These are phyloP conservation scores for Mayamaea pseudoterrestris DNA, from an alignment of 108 stramenopile species.

Conservation along the genomic window DNA sequence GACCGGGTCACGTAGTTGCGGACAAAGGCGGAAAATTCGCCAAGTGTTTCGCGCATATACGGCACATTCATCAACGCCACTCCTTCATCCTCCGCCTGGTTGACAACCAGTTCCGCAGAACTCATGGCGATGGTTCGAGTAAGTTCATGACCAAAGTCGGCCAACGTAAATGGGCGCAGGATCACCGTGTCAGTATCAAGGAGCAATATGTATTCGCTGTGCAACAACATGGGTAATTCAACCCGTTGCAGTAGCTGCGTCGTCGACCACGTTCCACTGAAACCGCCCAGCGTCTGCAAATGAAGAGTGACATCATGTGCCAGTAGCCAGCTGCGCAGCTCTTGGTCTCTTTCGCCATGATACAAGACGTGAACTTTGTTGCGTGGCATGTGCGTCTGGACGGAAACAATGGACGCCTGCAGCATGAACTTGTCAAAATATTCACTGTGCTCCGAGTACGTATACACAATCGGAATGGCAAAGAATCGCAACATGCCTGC, in stretches of 20 bases:
- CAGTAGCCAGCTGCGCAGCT: slow-evolving; percentile 3
- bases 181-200: slow-evolving; percentile 12
- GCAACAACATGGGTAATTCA: slow-evolving; percentile 5
- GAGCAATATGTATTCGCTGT: slow-evolving; percentile 4
- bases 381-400: slow-evolving; percentile 1
- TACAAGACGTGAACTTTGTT: slow-evolving; percentile 8
- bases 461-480: slow-evolving; percentile 9
- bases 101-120: not conserved
- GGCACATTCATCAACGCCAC: slow-evolving; percentile 7
- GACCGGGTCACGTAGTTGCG: not conserved
- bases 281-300: not conserved
- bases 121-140: slow-evolving; percentile 5
- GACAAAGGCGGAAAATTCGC: not conserved
- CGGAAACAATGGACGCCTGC: slow-evolving; percentile 3
- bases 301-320: too few relatives aligned
- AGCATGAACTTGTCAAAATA: not conserved
- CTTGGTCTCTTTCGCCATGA: slow-evolving; percentile 3
- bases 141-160: slow-evolving; percentile 8
- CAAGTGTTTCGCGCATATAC: not conserved
- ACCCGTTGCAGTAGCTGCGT: too few relatives aligned
- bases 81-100: not conserved
- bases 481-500: slow-evolving; percentile 3
- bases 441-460: slow-evolving; percentile 3
- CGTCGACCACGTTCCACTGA: not conserved
- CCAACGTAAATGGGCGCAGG: slow-evolving; percentile 2